phyloP scores from a whole-genome alignment of 106 monocot genomes.

The Platanthera guangdongensis region DNA sequence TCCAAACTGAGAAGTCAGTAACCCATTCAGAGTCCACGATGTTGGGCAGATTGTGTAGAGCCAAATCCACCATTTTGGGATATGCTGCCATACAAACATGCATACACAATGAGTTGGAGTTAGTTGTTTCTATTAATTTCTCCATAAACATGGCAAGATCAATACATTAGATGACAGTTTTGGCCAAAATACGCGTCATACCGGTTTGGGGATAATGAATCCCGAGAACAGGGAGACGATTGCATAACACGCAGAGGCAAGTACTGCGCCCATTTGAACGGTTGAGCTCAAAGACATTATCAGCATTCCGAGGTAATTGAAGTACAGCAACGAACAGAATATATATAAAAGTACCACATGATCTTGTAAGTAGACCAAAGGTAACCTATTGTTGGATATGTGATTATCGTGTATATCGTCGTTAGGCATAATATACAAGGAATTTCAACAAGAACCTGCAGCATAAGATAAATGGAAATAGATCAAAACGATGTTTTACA shows the following conservation, averaged over 20 bases:
- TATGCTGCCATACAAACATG: constrained; percentile 5
- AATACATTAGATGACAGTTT: no score
- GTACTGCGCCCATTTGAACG: constrained; percentile 3
- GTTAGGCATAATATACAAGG: constrained; percentile 10
- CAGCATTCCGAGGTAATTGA: constrained; percentile 21
- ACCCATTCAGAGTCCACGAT: constrained; percentile 15
- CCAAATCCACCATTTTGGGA: constrained; percentile 27
- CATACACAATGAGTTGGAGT: not conserved
- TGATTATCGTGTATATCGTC: constrained; percentile 3
- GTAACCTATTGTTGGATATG: constrained; percentile 21
- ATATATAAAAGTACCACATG: constrained; percentile 15
- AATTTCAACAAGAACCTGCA: constrained; percentile 10
- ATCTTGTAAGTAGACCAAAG: constrained; percentile 15
- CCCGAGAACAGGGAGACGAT: constrained; percentile 16
- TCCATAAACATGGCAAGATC: no score
- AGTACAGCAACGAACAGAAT: constrained; percentile 16
- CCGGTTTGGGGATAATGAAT: constrained; percentile 14
- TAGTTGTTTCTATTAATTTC: no score
- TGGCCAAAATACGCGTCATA: not conserved
- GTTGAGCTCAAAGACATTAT: constrained; percentile 16
- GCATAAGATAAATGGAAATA: not conserved
- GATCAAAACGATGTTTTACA: not conserved
- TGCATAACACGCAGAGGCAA: constrained; percentile 7
- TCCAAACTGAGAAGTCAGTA: constrained; percentile 24
- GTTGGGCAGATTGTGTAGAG: constrained; percentile 9